Base-by-base conservation (phyloP, 2,329 filamentous ascomycete species). In the Fusarium miscanthi region DNA sequence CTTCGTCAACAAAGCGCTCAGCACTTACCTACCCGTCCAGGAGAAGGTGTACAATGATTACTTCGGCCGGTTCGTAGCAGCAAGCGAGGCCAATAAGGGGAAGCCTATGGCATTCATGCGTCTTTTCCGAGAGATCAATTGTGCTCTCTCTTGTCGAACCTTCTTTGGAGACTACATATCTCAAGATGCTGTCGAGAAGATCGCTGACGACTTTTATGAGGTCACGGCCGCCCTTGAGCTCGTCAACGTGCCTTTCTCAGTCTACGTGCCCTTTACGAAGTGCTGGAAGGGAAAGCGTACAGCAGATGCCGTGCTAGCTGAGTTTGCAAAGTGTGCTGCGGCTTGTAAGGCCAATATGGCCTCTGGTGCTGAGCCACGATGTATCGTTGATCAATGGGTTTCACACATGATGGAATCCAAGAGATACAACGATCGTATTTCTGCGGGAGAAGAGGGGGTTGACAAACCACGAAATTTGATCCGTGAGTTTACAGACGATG, bases 141-240 rank as follows among this genome's bases (percentile, higher is more conserved):
- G 91, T 78, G 93, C 93, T 8, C 83, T 94, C 5, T 94, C 92
- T 12, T 93, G 92, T 83, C 88, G 92, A 52, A 94, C 93, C 13
- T 95, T 95, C 78, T 92, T 94, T 51, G 93, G 93, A 30, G 88
- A 94, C 82, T 94, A 94, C 84, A 93, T 94, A 81, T 89, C 89
- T 13, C 88, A 93, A 46, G 88, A 90, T 66, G 87, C 89, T 8
- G 88, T 95, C 63, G 91, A 93, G 84, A 91, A 87, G 80, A 93
- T 95, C 64, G 91, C 92, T 23, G 90, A 94, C 77, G 92, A 95
- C 81, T 95, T 93, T 81, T 94, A 94, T 81, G 85, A 90, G 66
- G 92, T 93, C 75, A 95, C 93, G 8, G 92, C 90, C 27, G 92
- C 93, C 1, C 87, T 95, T 46, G 93, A 95, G 80, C 87, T 95